Percentiles rank a stretch among this genome's conserved stretches.
Evolutionary conservation across 495 filamentous ascomycete genomes (phyloP).

Genomic region (Aspergillus asperescens): DNA sequence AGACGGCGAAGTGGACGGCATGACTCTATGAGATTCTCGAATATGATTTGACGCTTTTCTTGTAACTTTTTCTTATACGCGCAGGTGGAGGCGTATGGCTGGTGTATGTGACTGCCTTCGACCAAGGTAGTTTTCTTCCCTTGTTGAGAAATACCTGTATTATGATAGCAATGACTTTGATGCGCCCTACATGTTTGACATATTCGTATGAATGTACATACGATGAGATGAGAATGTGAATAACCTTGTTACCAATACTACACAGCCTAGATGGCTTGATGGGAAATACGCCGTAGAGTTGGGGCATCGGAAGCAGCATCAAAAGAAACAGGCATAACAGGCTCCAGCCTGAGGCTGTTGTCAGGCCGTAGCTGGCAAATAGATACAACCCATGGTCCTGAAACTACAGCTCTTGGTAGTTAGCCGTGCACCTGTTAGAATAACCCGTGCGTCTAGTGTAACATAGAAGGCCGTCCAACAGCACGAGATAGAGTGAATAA

Average conservation of each 20-base stretch:
- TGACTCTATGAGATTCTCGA: slow-evolving; percentile 11
- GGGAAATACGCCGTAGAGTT: too few relatives aligned
- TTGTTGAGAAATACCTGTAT: slow-evolving; percentile 27
- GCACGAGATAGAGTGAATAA: not conserved
- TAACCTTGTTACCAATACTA: not conserved
- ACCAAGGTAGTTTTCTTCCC: slow-evolving; percentile 10
- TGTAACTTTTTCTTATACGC: not conserved
- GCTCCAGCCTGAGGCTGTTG: not conserved
- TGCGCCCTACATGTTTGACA: slow-evolving; percentile 6
- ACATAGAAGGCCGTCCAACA: slow-evolving; percentile 9
- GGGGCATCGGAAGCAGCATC: not conserved
- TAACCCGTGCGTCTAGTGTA: slow-evolving; percentile 17
- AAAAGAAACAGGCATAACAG: not conserved
- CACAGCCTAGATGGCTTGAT: too few relatives aligned
- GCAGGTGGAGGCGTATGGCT: not conserved
- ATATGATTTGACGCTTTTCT: slow-evolving; percentile 9
- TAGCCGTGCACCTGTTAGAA: slow-evolving; percentile 16
- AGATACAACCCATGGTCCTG: not conserved
- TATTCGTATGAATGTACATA: slow-evolving; percentile 30
- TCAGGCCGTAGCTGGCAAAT: not conserved
- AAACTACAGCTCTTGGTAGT: not conserved
- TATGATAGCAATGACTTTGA: slow-evolving; percentile 26
- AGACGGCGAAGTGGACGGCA: slow-evolving; percentile 3
- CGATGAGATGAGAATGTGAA: slow-evolving; percentile 7
- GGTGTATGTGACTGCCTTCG: slow-evolving; percentile 27